Evolutionary conservation across 495 filamentous ascomycete genomes (phyloP), one percentile per base, ranked within the genome.

Genomic region (Darksidea phi): DNA sequence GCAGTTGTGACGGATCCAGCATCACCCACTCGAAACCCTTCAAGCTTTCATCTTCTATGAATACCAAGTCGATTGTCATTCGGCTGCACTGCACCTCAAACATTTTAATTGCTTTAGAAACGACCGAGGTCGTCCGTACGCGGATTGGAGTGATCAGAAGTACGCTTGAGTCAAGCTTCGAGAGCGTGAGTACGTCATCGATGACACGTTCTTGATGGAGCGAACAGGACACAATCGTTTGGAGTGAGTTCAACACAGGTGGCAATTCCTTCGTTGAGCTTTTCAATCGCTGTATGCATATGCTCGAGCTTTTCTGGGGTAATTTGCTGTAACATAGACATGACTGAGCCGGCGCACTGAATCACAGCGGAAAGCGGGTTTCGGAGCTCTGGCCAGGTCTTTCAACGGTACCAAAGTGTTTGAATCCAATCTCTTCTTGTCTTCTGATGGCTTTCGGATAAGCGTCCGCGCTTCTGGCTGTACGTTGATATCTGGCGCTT

Each of bases 111-210:
- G 42, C 54, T 7, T 59, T 17, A 2, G 41, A 34, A 10, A 64
- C 48, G 6, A 59, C 55, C 5, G 20, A 18, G 13, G 56, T 25
- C 5, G 48, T 25, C 23, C 54, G 48, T 3, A 64, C 55, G 2
- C 41, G 54, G 11, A 54, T 52, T 3, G 61, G 55, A 11, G 48
- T 54, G 26, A 64, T 50, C 10, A 38, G 26, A 15, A 59, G 38
- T 18, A 64, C 23, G n/a, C 24, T 52, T n/a, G 61, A 64, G n/a
- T 64, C 61, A 12, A 64, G 26, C 28, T 64, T 64, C 13, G 55
- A 64, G 23, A 64, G 17, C 13, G 48, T 64, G 1, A 64, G 56
- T 2, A 64, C 43, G 18, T 64, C 61, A 34, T 64, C 61, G 17
- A 64, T 48, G 20, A 64, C 54, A 5, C 47, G 34, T 50, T 64